Evolutionary conservation across 2,329 filamentous ascomycete species (phyloP), one percentile per base, ranked within the genome.

Genomic region (Hymenoscyphus fraxineus): DNA sequence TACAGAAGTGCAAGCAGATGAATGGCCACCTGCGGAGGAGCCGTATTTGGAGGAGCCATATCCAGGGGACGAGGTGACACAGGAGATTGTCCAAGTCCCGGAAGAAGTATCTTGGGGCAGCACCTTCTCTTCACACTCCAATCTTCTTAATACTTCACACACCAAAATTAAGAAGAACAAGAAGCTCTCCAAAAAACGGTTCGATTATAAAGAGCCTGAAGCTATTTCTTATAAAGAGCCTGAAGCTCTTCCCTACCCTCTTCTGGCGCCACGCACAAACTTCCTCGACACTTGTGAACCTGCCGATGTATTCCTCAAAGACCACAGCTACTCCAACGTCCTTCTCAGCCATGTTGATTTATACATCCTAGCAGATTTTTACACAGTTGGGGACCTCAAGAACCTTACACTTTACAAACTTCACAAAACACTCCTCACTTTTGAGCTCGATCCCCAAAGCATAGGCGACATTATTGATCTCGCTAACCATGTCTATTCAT

Each of bases 371-470:
- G 64, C 57, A 16, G 56, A 64, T 59, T 31, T 12, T n/a, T 38
- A 56, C 22, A n/a, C 16, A 2, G 62, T 66, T 19, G 61, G 62
- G 19, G 27, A 59, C 13, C 57, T 67, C 5, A 66, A 64, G 39
- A 61, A 64, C 5, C 39, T 67, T 35, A 32, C 61, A 12, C 40
- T 67, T 32, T 58, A 59, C 59, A 67, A 67, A 16, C 66, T 68
- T 6, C 67, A 67, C 58, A 62, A 61, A 19, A 62, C 64, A 27
- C 44, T 68, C n/a, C 58, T 57, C 31, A 41, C 55, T 2, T 68
- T 68, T 32, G 2, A 64, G 31, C 64, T 64, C 9, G 54, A 59
- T 22, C 12, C 19, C 10, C 35, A 47, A 12, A 67, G 63, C 51
- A n/a, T 58, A 39, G 16, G 35, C 5, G 67, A 69, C 40, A 58